Evolutionary conservation across 140 eudicot genomes (phyloP), one percentile per base, ranked within the genome.

Genomic region (Ambrosia hybrid): DNA sequence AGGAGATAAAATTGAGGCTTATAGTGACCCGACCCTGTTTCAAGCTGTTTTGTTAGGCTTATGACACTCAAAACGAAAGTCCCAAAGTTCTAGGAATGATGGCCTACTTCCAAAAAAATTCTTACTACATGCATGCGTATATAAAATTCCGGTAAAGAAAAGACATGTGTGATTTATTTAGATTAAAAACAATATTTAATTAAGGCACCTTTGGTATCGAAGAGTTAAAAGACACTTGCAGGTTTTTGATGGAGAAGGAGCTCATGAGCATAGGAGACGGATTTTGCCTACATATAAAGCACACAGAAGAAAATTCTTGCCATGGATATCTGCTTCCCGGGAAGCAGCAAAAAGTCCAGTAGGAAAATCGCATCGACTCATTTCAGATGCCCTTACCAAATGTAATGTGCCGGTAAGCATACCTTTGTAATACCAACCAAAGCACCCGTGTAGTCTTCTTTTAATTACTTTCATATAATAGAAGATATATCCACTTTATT

Each of bases 181-280:
- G 26, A 21, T 21, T 21, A 21, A 21, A 21, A 21, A 21, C 26
- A 21, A 21, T 21, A 21, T 21, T 21, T 21, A 21, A 21, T 21
- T 21, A 21, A 21, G 26, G 26, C 26, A 21, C 26, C 26, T 21
- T 21, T 21, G 26, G 26, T 21, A 21, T 21, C 26, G 26, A 21
- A 21, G 26, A 21, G 26, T 21, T 21, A 21, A 21, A 21, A 21
- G 26, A 21, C 26, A 21, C 26, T 21, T 65, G 68, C 76, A 92
- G 98, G 98, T 89, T 43, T 58, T 92, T 64, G 98, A 92, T 80
- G 98, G 98, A 46, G 96, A 89, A 78, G 76, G 98, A 74, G 92
- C 92, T 46, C 88, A 87, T 77, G 96, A 89, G 39, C 80, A 89
- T 68, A 85, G 96, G 38, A 87, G 87, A 78, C 85, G 79, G 60